A percentile compares a stretch with the other conserved stretches of the same genome.
Evolutionary conservation across 2,329 filamentous ascomycete species (phyloP).

Genomic region (Ophiostoma tasmaniense): DNA sequence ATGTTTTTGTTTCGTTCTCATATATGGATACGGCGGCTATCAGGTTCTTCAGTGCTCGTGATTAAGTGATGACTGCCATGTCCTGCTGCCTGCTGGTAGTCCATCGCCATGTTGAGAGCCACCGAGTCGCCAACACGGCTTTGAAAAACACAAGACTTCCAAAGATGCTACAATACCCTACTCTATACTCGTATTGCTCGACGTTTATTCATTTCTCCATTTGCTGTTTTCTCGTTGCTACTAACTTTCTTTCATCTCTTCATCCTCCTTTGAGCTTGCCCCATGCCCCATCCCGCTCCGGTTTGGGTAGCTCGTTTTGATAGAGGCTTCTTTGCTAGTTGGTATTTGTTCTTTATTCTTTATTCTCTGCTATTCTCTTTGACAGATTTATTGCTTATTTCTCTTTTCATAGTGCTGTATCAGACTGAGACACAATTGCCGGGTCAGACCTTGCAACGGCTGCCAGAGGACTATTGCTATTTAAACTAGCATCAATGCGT

Average conservation of each 20-base stretch:
- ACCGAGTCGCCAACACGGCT: too few relatives aligned
- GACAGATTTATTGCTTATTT: background rate
- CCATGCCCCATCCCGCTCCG: background rate
- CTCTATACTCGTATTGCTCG: background rate
- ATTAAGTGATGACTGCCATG: too few relatives aligned
- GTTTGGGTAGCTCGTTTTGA: background rate
- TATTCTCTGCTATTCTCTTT: background rate
- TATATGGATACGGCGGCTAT: too few relatives aligned
- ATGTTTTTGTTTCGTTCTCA: too few relatives aligned
- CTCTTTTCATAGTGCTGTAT: background rate
- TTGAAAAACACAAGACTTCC: too few relatives aligned
- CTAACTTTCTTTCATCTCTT: background rate
- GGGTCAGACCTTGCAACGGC: constrained; percentile 1
- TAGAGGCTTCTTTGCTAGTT: background rate
- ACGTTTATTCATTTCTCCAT: background rate
- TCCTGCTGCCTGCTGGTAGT: too few relatives aligned
- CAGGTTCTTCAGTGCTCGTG: too few relatives aligned
- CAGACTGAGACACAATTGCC: background rate
- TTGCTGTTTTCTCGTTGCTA: background rate
- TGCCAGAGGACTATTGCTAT: background rate
- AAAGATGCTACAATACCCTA: background rate
- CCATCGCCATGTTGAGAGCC: background rate
- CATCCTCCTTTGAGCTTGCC: background rate
- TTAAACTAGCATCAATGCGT: background rate
- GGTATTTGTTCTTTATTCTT: background rate